Evolutionary conservation across 225 moss, liverwort and hornwort species (phyloP), one percentile per base, ranked within the genome.

Genomic region (Sphagnum contortum): DNA sequence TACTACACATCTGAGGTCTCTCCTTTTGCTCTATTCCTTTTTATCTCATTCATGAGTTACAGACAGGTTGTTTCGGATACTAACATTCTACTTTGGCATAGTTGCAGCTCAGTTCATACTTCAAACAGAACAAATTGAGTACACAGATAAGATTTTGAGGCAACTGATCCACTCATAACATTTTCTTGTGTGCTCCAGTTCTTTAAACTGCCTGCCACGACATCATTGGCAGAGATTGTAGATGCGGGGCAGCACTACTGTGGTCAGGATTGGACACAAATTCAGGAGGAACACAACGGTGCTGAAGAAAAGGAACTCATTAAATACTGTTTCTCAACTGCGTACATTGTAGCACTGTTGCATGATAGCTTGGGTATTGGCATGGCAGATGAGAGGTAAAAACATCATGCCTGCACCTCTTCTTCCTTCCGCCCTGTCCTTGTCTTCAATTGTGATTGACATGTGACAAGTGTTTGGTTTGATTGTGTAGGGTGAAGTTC

Each of bases 261-360:
- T 72, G 87, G 83, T 62, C 73, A 83, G 69, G 47, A 87, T 12
- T 87, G 87, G 87, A 63, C 57, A 65, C 70, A 6, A 50, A 83
- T 87, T 58, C 74, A 66, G 60, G 47, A 50, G 12, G 75, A 80
- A 67, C 83, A 87, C 62, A 68, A 63, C 60, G 68, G 68, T 55
- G 64, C 80, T 3, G 74, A 45, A 65, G 75, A 87, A 68, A 83
- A 74, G 65, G 83, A 87, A 69, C 80, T 87, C 57, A 61, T 87
- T 8, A 83, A 87, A 62, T 87, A 76, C 49, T 87, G 87, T 62
- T 87, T 87, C 70, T 87, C 87, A 46, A 80, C 83, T 59, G 77
- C 87, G n/a, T 87, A 87, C 48, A 87, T 87, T 74, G 82, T 83
- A 65, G 87, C 87, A 9, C 80, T 87, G 4, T 73, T 87, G 82